Evolutionary conservation across 163 green algal species (phyloP).

Genomic region (Scenedesmus sp.): DNA sequence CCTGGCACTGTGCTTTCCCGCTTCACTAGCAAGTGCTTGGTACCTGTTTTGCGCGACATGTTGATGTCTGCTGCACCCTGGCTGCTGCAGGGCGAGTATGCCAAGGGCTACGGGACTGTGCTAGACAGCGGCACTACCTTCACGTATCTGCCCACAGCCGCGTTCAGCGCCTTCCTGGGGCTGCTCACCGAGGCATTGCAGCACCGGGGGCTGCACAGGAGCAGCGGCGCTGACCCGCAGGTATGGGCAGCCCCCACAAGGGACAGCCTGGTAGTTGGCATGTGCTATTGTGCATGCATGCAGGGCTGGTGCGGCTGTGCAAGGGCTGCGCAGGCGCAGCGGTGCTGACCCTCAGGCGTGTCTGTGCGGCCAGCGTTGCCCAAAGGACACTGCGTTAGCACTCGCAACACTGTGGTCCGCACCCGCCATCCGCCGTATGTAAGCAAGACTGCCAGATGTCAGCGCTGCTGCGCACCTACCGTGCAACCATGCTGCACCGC

Average conservation of each 20-base stretch:
- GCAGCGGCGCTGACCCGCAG: constrained; percentile 71
- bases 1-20: too few species aligned
- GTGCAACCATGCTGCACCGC: too few species aligned
- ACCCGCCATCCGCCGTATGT: too few species aligned
- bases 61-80: not conserved
- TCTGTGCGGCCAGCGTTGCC: too few species aligned
- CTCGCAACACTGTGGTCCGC: too few species aligned
- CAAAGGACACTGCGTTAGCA: too few species aligned
- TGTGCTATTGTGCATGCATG: too few species aligned
- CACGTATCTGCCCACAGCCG: constrained; percentile 89
- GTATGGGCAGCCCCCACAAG: too few species aligned
- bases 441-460: too few species aligned
- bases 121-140: constrained; percentile 99
- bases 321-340: not conserved
- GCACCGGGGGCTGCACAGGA: constrained; percentile 55
- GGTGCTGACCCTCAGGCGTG: too few species aligned
- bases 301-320: not conserved
- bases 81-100: constrained; percentile 65
- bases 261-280: not conserved
- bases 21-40: too few species aligned
- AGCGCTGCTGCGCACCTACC: too few species aligned
- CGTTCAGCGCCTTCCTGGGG: constrained; percentile 76
- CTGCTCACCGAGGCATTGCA: constrained; percentile 57
- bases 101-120: constrained; percentile 90
- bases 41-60: not conserved